Conservation (phyloP, 1,284 basidiomycete genomes). For the Agaricales sp. region DNA sequence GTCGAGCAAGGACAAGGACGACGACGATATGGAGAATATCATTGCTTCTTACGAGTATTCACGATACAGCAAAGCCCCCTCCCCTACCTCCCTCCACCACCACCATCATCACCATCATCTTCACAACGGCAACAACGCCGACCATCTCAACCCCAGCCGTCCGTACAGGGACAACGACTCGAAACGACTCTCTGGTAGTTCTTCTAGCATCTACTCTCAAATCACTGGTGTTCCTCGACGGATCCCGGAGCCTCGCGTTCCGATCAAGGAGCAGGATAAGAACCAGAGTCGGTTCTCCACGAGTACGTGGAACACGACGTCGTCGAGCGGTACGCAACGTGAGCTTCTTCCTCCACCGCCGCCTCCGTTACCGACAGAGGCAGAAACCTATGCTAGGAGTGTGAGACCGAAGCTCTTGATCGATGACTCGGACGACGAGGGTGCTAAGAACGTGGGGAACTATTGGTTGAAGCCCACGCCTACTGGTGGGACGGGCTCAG, state of each 20-base stretch:
- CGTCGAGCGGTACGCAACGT: neutral
- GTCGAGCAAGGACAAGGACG: slow-evolving; percentile 14
- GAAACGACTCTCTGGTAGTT: slow-evolving; percentile 29
- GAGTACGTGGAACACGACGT: neutral
- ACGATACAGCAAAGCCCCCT: slow-evolving; percentile 12
- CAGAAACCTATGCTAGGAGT: slow-evolving; percentile 46
- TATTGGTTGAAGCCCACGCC: slow-evolving; percentile 9
- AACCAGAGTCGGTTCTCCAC: neutral
- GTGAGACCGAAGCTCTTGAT: slow-evolving; percentile 23
- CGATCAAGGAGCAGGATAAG: slow-evolving; percentile 34
- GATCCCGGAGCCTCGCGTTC: slow-evolving; percentile 57
- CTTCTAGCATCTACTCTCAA: slow-evolving; percentile 55
- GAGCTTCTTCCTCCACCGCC: slow-evolving; percentile 23
- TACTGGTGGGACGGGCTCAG: slow-evolving; percentile 27
- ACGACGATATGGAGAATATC: slow-evolving; percentile 37
- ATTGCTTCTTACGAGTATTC: slow-evolving; percentile 43
- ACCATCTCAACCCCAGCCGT: slow-evolving; percentile 7
- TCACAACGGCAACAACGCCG: slow-evolving; percentile 14
- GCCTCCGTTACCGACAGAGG: slow-evolving; percentile 34
- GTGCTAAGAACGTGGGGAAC: slow-evolving; percentile 17
- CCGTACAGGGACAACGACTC: slow-evolving; percentile 18
- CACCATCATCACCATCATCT: slow-evolving; percentile 13
- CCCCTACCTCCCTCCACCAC: slow-evolving; percentile 22
- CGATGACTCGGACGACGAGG: neutral
- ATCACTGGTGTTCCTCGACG: slow-evolving; percentile 49